A percentile compares a stretch with the other conserved stretches of the same genome.
Conservation (phyloP, 2,329 filamentous ascomycete species). For the Ophiostoma ulmi region DNA sequence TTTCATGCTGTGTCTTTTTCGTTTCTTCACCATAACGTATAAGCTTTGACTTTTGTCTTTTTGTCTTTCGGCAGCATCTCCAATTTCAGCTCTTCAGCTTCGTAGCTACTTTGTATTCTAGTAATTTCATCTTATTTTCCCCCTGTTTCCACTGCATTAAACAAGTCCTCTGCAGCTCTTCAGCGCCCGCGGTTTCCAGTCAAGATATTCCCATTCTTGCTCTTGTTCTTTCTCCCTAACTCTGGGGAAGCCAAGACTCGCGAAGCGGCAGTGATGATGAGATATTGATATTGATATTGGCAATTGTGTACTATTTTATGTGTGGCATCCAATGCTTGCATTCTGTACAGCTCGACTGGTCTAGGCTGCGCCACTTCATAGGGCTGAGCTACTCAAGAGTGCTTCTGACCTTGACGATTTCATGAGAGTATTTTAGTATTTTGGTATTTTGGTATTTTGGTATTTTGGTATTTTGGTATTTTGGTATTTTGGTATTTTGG, state of each 20-base stretch:
- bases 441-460: too few relatives aligned
- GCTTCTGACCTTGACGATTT: not conserved
- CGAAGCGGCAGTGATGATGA: not conserved
- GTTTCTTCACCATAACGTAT: not conserved
- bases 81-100: not conserved
- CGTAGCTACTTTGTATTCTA: not conserved
- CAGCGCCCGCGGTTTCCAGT: not conserved
- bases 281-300: too few relatives aligned
- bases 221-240: not conserved
- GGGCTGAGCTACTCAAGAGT: slow-evolving; percentile 4
- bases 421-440: not conserved
- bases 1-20: not conserved
- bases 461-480: not conserved
- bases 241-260: not conserved
- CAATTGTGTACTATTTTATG: too few relatives aligned
- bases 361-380: slow-evolving; percentile 7
- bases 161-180: slow-evolving; percentile 5
- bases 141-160: not conserved
- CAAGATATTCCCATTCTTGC: not conserved
- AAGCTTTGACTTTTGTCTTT: not conserved
- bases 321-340: too few relatives aligned
- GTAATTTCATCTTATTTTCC: not conserved
- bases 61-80: not conserved
- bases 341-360: not conserved
- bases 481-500: not conserved